Evolutionary conservation across 176 grass and related monocot genomes (phyloP).

Genomic region (Carex cristatella): DNA sequence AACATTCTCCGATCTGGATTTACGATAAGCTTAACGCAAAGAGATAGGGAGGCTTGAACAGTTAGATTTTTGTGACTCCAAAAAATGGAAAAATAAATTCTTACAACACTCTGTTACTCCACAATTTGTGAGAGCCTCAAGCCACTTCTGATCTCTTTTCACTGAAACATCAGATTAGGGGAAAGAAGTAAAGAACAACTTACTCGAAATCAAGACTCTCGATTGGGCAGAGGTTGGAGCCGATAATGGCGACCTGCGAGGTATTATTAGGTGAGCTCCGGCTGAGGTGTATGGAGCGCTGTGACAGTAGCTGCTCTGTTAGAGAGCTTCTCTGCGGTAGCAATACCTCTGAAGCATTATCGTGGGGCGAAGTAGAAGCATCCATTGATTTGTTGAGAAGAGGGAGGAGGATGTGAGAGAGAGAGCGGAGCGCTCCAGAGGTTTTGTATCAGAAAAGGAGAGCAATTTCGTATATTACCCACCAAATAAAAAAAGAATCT

Average conservation of each 20-base stretch:
- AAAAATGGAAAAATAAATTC: neutral
- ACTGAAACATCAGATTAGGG: neutral
- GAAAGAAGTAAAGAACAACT: neutral
- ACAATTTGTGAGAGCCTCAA: neutral
- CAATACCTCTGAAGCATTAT: constrained; percentile 1
- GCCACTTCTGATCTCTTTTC: neutral
- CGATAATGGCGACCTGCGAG: constrained; percentile 92
- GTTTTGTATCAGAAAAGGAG: neutral
- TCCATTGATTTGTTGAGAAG: constrained; percentile 6
- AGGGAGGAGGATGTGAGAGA: neutral
- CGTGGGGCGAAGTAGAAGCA: neutral
- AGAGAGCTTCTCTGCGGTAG: neutral
- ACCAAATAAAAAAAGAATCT: neutral
- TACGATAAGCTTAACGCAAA: neutral
- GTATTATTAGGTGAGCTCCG: constrained; percentile 61
- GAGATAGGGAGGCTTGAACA: neutral
- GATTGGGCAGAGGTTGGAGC: constrained; percentile 86
- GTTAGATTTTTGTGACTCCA: neutral
- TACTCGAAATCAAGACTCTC: constrained; percentile 98
- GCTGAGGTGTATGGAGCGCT: constrained; percentile 37
- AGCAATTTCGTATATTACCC: neutral
- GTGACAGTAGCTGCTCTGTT: neutral
- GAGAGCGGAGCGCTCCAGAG: neutral
- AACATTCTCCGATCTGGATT: neutral
- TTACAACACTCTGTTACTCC: constrained; percentile 1